Percentiles rank a stretch among this genome's conserved stretches.
These are phyloP conservation scores for Cryphonectria radicalis DNA, from an alignment of 2,329 filamentous ascomycete genomes.

Conservation along the genomic window DNA sequence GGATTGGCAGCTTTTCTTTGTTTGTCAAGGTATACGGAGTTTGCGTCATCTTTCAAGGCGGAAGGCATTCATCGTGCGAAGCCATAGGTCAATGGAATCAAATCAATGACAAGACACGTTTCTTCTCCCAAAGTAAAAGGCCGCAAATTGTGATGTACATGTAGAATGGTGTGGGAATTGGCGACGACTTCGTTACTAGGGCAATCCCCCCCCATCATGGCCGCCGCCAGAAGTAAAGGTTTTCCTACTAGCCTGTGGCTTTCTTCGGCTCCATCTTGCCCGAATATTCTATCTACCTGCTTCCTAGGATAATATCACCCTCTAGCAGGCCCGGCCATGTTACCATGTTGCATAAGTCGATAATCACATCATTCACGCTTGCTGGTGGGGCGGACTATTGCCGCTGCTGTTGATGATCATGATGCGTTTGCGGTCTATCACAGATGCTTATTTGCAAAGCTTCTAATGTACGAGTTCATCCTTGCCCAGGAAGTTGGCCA, in stretches of 20 bases:
- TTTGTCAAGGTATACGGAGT: constrained; percentile 31
- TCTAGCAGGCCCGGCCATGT: not conserved
- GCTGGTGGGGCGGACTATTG: not conserved
- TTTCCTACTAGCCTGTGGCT: not conserved
- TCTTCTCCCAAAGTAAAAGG: constrained; percentile 18
- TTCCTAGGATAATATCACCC: not conserved
- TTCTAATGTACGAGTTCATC: constrained; percentile 63
- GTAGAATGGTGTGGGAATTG: not conserved
- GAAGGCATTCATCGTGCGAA: constrained; percentile 22
- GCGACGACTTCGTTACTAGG: not conserved
- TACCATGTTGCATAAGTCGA: not conserved
- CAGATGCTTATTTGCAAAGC: constrained; percentile 19
- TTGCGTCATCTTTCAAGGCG: constrained; percentile 28
- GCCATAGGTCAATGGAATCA: constrained; percentile 30
- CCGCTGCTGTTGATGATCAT: constrained; percentile 9
- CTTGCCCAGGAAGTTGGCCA: constrained; percentile 79
- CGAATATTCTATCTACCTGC: no score
- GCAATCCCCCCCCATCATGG: not conserved
- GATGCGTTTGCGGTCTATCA: constrained; percentile 15
- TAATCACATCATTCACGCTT: not conserved
- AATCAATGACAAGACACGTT: constrained; percentile 31
- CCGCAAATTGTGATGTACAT: not conserved
- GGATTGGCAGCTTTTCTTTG: constrained; percentile 30
- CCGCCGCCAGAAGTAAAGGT: no score
- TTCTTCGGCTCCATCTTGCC: not conserved